Conservation (phyloP, 169 alveolate species). For the Toxoplasma gondii region DNA sequence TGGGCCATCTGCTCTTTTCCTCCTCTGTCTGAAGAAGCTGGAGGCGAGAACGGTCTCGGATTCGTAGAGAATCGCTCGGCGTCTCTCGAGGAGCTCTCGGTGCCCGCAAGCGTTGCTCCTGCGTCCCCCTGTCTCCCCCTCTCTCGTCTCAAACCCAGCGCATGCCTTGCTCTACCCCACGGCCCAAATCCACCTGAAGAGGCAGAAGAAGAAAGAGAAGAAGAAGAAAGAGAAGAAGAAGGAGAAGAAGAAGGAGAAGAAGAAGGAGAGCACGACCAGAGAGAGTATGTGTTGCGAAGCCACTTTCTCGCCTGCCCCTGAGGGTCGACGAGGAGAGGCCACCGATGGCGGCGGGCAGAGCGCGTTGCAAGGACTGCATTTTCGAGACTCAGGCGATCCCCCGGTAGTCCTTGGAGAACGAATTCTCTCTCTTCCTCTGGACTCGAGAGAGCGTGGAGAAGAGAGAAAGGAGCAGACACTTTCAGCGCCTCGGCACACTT, state of each 20-base stretch:
- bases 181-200: too few species aligned
- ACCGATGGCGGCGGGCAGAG: conserved; percentile 77
- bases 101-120: too few species aligned
- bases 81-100: too few species aligned
- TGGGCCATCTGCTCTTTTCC: neutral
- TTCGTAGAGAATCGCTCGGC: too few species aligned
- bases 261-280: neutral
- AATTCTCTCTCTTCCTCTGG: conserved; percentile 75
- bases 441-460: conserved; percentile 29
- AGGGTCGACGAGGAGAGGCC: conserved; percentile 95
- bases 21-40: neutral
- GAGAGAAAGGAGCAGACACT: conserved; percentile 82
- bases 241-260: neutral
- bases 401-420: conserved; percentile 76
- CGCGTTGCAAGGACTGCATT: conserved; percentile 83
- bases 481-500: conserved; percentile 84
- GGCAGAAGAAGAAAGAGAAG: too few species aligned
- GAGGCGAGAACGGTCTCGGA: too few species aligned
- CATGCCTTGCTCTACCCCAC: too few species aligned
- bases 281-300: conserved; percentile 69
- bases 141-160: too few species aligned
- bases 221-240: neutral
- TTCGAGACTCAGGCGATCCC: conserved; percentile 85
- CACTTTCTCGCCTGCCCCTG: conserved; percentile 93
- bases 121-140: too few species aligned